Conservation (phyloP, 805 yeast species). For the Ogataea trehalophila region DNA sequence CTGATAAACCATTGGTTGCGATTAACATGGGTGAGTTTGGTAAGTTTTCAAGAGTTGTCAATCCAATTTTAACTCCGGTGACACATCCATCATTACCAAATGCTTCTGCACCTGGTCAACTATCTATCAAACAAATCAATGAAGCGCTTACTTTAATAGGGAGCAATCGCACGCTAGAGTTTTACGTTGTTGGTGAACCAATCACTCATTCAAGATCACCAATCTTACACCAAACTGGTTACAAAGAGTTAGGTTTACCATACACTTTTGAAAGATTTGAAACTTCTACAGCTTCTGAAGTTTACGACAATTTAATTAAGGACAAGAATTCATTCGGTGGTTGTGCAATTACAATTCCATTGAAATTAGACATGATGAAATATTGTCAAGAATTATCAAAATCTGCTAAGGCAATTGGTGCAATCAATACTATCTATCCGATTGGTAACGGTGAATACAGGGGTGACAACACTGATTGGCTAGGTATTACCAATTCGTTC, state of each 20-base stretch:
- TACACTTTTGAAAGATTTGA: constrained; percentile 64
- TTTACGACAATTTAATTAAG: constrained; percentile 45
- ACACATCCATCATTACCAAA: constrained; percentile 65
- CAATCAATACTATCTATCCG: constrained; percentile 83
- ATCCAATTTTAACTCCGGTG: constrained; percentile 75
- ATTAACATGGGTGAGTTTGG: constrained; percentile 78
- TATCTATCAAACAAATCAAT: constrained; percentile 64
- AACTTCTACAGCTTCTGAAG: constrained; percentile 56
- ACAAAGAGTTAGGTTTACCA: constrained; percentile 71
- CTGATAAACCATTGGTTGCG: constrained; percentile 65
- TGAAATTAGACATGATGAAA: constrained; percentile 75
- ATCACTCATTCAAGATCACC: constrained; percentile 89
- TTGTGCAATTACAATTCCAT: constrained; percentile 91
- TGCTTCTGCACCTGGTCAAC: constrained; percentile 78
- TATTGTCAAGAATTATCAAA: constrained; percentile 60
- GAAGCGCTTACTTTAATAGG: constrained; percentile 55
- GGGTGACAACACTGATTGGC: constrained; percentile 97
- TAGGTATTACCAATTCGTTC: constrained; percentile 75
- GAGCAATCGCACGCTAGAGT: constrained; percentile 36
- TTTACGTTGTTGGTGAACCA: constrained; percentile 78
- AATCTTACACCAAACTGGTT: constrained; percentile 75
- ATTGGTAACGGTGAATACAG: constrained; percentile 42
- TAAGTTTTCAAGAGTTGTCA: constrained; percentile 72
- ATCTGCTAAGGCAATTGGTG: constrained; percentile 84
- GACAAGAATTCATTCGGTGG: constrained; percentile 68